Conservation (phyloP, 495 filamentous ascomycete genomes). For the Neurospora sp. region DNA sequence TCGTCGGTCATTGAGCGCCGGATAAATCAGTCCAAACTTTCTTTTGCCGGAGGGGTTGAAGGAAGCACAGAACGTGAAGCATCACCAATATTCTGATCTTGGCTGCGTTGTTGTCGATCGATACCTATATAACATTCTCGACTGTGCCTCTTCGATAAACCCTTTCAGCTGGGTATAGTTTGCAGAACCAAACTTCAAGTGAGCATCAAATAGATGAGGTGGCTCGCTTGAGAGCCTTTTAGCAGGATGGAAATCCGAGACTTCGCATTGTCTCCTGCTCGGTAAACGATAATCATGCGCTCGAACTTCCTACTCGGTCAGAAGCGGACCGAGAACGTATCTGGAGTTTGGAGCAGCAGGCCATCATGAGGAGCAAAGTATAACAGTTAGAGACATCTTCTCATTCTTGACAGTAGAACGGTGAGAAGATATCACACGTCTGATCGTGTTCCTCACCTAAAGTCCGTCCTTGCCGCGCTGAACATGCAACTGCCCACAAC, state of each 20-base stretch:
- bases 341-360: not conserved
- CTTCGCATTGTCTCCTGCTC: not conserved
- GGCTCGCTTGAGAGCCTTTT: not conserved
- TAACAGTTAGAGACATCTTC: not conserved
- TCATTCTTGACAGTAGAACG: not conserved
- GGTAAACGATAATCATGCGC: not conserved
- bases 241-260: not conserved
- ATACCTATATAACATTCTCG: not conserved
- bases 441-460: not conserved
- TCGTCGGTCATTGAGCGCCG: not conserved
- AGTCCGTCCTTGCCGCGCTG: not conserved
- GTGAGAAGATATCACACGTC: not conserved
- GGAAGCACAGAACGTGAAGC: too few relatives aligned
- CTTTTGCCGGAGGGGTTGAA: not conserved
- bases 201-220: not conserved
- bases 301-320: not conserved
- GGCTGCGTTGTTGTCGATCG: not conserved
- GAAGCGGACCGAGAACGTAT: not conserved
- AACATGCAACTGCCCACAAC: not conserved
- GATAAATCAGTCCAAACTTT: not conserved
- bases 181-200: not conserved
- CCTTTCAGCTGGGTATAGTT: not conserved
- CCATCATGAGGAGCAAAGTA: not conserved
- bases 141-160: not conserved
- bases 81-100: not conserved